These are phyloP conservation scores for Phanerochaete sordida DNA, from an alignment of 768 basidiomycete genomes.

Conservation along the genomic window DNA sequence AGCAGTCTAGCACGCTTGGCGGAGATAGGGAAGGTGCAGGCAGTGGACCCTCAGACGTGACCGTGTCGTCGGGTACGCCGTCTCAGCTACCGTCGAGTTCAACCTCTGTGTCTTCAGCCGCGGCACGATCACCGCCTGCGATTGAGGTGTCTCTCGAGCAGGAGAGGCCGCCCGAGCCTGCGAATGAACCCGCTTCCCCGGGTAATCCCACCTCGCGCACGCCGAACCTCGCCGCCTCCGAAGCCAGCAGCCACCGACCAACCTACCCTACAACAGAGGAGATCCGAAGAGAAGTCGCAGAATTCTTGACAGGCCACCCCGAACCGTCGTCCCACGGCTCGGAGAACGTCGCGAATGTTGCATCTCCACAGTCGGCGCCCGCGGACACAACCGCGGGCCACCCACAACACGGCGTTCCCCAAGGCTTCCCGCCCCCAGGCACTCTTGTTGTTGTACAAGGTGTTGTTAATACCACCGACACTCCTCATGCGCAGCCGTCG, in stretches of 20 bases:
- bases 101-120: slow-evolving; percentile 1
- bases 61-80: neutral
- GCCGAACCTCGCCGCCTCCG: neutral
- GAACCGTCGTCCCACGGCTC: neutral
- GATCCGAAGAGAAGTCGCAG: slow-evolving; percentile 18
- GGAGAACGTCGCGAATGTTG: neutral
- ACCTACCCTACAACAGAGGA: neutral
- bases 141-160: neutral
- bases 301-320: slow-evolving; percentile 12
- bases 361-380: neutral
- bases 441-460: slow-evolving; percentile 83
- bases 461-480: slow-evolving; percentile 75
- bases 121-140: slow-evolving; percentile 1
- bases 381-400: neutral
- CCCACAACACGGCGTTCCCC: slow-evolving; percentile 8
- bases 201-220: neutral
- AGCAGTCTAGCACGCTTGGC: slow-evolving; percentile 8
- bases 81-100: slow-evolving; percentile 3
- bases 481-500: slow-evolving; percentile 30
- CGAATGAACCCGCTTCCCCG: neutral
- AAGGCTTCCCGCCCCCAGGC: slow-evolving; percentile 63
- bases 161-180: neutral
- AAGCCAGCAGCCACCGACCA: neutral
- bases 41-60: neutral
- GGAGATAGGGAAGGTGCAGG: slow-evolving; percentile 20